Base-by-base conservation (phyloP, 2,329 filamentous ascomycete species). In the Pestalotiopsis fici region DNA sequence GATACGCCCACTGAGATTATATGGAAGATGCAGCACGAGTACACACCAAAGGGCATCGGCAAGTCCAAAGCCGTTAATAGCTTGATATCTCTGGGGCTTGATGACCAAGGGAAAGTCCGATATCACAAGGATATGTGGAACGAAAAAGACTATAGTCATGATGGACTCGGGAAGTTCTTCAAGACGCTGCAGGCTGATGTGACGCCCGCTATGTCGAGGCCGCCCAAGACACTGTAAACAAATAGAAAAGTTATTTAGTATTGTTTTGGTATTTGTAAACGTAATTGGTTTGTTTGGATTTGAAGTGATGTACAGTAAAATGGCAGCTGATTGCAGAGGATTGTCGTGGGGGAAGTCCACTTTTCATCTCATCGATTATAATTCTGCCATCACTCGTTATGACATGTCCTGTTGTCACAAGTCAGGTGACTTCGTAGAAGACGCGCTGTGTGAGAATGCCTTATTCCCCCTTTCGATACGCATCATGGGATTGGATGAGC, bases 111-210 rank as follows among this genome's bases (percentile, higher is more conserved):
- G 64, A 83, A 80, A 67, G 81, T 83, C 23, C 77, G 78, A 50
- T 84, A 83, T 72, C 81, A 85, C 70, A 85, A 84, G 71, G 82
- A 85, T 68, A 81, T 82, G 80, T 85, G 82, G 82, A 83, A 84
- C 65, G 76, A 82, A 69, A 83, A 84, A 69, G 82, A 84, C 66
- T 84, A 84, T 71, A 80, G 75, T 37, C 82, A 84, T 73, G 78
- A 81, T 61, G 82, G 82, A 5, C 66, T 84, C 18, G 83, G 82
- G 9, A 47, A 62, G 21, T 62, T 62, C 11, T 62, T 62, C 37
- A 62, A 62, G 57, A 60, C 57, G 27, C 28, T 60, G 27, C 25
- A 60, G 28, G 57, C 57, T 7, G 57, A 60, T 2, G 57, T 60
- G 27, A 60, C 57, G 28, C 57, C 57, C 2, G 57, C 28, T 27